These are phyloP conservation scores for Zygotorulaspora danielsina DNA, from an alignment of 805 yeast genomes.

Conservation along the genomic window DNA sequence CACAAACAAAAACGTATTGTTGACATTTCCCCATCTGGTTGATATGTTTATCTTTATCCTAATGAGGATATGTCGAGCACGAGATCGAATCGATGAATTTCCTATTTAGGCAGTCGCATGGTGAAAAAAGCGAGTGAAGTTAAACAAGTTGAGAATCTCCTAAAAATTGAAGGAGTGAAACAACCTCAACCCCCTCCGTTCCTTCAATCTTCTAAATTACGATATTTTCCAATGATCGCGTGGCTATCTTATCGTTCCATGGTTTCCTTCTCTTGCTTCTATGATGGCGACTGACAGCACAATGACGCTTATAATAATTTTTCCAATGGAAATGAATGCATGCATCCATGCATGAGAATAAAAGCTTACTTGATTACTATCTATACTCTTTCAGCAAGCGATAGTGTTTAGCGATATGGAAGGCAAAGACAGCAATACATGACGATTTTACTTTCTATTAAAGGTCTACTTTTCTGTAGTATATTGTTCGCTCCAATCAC, in stretches of 20 bases:
- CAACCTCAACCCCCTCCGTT: neutral
- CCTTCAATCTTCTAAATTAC: neutral
- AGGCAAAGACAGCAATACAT: too few relatives aligned
- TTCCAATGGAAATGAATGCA: neutral
- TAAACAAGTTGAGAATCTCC: neutral
- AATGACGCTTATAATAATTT: neutral
- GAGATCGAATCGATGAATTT: neutral
- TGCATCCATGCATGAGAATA: neutral
- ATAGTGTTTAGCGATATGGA: too few relatives aligned
- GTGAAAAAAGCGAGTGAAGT: neutral
- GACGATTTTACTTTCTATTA: too few relatives aligned
- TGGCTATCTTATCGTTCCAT: too few relatives aligned
- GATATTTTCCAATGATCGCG: neutral
- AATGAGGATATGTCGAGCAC: neutral
- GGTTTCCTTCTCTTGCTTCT: too few relatives aligned
- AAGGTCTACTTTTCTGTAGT: too few relatives aligned
- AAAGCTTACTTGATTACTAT: neutral
- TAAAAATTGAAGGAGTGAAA: neutral
- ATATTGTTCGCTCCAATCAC: too few relatives aligned
- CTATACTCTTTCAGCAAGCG: too few relatives aligned
- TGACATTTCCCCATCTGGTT: neutral
- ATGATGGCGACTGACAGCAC: neutral
- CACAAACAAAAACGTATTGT: neutral
- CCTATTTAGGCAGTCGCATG: neutral
- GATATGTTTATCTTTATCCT: neutral